A percentile compares a stretch with the other conserved stretches of the same genome.
Conservation (phyloP, 805 yeast genomes). For the Candida berthetii region DNA sequence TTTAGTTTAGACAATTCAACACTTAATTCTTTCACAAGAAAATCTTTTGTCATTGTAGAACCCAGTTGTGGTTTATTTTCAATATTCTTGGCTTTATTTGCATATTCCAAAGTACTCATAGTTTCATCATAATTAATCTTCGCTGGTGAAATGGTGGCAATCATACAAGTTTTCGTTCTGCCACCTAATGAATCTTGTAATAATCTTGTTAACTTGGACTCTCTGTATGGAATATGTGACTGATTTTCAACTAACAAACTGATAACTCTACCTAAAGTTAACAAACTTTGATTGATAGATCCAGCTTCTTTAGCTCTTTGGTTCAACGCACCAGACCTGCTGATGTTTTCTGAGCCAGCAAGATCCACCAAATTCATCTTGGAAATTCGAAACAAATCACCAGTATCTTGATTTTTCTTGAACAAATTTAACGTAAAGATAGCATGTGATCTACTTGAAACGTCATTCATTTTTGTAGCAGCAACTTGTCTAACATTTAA, state of each 20-base stretch:
- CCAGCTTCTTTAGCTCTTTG: constrained; percentile 93
- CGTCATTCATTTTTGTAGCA: constrained; percentile 66
- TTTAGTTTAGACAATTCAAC: constrained; percentile 40
- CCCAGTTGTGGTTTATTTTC: constrained; percentile 67
- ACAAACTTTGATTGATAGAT: constrained; percentile 78
- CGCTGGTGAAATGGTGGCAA: constrained; percentile 87
- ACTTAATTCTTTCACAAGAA: constrained; percentile 39
- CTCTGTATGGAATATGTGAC: constrained; percentile 79
- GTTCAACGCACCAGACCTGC: constrained; percentile 80
- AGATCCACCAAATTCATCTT: constrained; percentile 87
- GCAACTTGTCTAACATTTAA: constrained; percentile 58
- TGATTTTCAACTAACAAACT: constrained; percentile 60
- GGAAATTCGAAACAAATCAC: constrained; percentile 45
- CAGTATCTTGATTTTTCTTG: constrained; percentile 34
- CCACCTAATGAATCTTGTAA: constrained; percentile 86
- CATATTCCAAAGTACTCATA: constrained; percentile 79
- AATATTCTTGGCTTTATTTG: constrained; percentile 79
- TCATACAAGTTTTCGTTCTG: constrained; percentile 75
- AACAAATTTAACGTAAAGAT: constrained; percentile 61
- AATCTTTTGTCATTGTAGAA: constrained; percentile 44
- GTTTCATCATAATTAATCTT: constrained; percentile 75
- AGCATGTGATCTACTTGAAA: constrained; percentile 73
- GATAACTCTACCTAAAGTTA: constrained; percentile 86
- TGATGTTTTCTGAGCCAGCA: constrained; percentile 92
- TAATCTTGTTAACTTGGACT: constrained; percentile 69